Base-by-base conservation (phyloP, 768 basidiomycete species). In the Lyophyllum semitale region DNA sequence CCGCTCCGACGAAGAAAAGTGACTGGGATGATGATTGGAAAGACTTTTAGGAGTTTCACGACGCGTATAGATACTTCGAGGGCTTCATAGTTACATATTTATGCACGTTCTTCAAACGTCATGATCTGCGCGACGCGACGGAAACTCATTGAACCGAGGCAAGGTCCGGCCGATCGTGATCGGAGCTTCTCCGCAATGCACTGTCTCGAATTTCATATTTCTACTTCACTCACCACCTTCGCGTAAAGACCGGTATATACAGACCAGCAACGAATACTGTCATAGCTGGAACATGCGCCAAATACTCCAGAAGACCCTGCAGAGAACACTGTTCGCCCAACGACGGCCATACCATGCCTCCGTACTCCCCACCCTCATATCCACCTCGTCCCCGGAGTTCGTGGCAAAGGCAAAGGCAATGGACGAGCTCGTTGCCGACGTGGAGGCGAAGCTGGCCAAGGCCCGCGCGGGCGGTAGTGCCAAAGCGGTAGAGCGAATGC, bases 11-110 rank as follows among this genome's bases (percentile, higher is more conserved):
- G 20, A 80, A 81, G 66, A 76, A 76, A 48, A 83, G 79, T 58
- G 84, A 82, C 38, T 91, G 89, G 85, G 84, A 88, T 58, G 86
- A 87, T 58, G 89, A 89, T 46, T 91, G 89, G 89, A 85, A 91
- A 69, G 88, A 89, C 66, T 91, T 91, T 61, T 91, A 82, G 75
- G n/a, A 63, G 32, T 13, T 27, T 46, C 23, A 26, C 12, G 42
- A 59, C 51, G 52, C 40, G 42, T 52, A 32, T 18, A 46, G 25
- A 35, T 27, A 41, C 45, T 42, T 33, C 18, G 44, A 47, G 30
- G 51, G 41, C 32, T 48, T 37, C 38, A 9, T 48, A 44, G 23
- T 20, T 45, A 26, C 30, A 29, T 20, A 22, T 38, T 48, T 49
- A 52, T 53, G 25, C 15, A 32, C 20, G 25, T 30, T 49, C 20